These are phyloP conservation scores for Saccharomyces hybrid DNA, from an alignment of 1,139 yeast species.

Conservation along the genomic window DNA sequence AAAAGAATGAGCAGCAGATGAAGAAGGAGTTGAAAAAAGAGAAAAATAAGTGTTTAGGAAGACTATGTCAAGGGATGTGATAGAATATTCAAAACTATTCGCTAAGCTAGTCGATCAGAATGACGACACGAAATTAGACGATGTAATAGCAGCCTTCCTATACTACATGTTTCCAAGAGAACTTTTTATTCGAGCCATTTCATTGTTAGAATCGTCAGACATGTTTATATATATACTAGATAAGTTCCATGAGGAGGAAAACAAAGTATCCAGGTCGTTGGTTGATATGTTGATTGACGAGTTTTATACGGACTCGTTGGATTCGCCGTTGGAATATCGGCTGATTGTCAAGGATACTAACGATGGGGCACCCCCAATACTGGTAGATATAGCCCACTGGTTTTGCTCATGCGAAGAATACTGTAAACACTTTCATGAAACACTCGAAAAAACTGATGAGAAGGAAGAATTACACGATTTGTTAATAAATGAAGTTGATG, in stretches of 20 bases:
- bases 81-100: constrained; percentile 23
- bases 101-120: constrained; percentile 14
- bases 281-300: neutral
- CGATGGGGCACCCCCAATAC: constrained; percentile 18
- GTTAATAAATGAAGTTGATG: constrained; percentile 15
- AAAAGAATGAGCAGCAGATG: too few relatives aligned
- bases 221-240: constrained; percentile 27
- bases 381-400: constrained; percentile 28
- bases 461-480: constrained; percentile 5
- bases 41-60: too few relatives aligned
- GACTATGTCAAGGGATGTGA: neutral
- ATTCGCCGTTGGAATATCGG: constrained; percentile 6
- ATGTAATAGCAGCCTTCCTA: constrained; percentile 26
- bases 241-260: too few relatives aligned
- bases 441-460: neutral
- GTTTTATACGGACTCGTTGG: constrained; percentile 4
- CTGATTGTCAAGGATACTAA: constrained; percentile 21
- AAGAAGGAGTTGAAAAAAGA: too few relatives aligned
- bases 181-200: constrained; percentile 27
- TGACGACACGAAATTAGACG: constrained; percentile 19
- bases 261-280: too few relatives aligned
- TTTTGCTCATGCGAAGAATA: constrained; percentile 29
- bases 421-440: constrained; percentile 9
- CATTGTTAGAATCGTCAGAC: constrained; percentile 27
- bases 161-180: constrained; percentile 31